Conservation (phyloP, 495 filamentous ascomycete species). For the Daldinia childiae region DNA sequence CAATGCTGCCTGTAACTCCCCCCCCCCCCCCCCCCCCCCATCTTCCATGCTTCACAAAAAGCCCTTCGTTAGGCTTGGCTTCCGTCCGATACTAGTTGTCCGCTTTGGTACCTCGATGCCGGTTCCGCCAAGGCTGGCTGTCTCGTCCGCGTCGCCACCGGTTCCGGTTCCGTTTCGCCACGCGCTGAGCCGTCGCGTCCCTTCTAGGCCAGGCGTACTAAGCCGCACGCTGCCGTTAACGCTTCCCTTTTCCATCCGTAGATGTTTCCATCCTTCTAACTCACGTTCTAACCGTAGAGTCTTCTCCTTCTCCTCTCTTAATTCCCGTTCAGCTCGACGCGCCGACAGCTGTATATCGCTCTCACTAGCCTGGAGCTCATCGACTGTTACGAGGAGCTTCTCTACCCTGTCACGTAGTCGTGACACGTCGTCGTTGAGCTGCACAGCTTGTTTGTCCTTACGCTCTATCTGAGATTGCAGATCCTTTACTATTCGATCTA, state of each 20-base stretch:
- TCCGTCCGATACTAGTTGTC: conserved; percentile 64
- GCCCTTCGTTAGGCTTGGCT: conserved; percentile 64
- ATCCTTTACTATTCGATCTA: conserved; percentile 94
- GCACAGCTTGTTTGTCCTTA: conserved; percentile 81
- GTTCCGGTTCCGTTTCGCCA: conserved; percentile 48
- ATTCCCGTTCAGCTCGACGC: conserved; percentile 86
- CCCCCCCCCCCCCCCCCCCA: neutral
- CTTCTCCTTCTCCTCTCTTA: conserved; percentile 90
- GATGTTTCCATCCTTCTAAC: conserved; percentile 82
- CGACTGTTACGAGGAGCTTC: conserved; percentile 86
- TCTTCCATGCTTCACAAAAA: conserved; percentile 56
- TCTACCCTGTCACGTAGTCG: conserved; percentile 89
- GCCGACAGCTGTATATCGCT: conserved; percentile 79
- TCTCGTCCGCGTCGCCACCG: conserved; percentile 46
- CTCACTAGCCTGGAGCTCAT: conserved; percentile 90
- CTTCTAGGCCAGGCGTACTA: conserved; percentile 44
- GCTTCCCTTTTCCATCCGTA: conserved; percentile 69
- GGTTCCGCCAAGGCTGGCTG: conserved; percentile 36
- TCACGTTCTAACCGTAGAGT: conserved; percentile 84
- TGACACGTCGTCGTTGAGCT: conserved; percentile 81
- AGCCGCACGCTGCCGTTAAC: conserved; percentile 47
- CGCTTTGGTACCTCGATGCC: conserved; percentile 61
- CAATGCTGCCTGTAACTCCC: conserved; percentile 9
- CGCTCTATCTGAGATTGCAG: conserved; percentile 92
- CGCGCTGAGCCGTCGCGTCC: conserved; percentile 45